Base-by-base conservation (phyloP, 2,329 filamentous ascomycete genomes). In the Arachnopeziza araneosa region DNA sequence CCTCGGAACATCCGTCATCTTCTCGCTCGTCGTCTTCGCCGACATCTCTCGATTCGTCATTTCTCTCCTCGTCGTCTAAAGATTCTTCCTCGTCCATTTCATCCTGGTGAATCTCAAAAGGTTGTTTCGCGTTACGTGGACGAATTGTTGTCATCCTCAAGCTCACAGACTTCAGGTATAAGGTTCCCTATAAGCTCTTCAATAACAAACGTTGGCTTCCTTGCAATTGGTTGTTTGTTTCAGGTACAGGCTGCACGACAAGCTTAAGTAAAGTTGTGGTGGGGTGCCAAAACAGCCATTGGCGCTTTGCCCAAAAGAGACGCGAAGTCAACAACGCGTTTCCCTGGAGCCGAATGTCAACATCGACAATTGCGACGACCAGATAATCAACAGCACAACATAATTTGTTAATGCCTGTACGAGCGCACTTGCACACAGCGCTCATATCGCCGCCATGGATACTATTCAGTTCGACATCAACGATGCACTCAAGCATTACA, bases 401-500 rank as follows among this genome's bases (percentile, higher is more conserved):
- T 50, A 49, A 51, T 62, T 61, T 56, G 56, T 66, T 65, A 48
- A 68, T 69, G 65, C 61, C 54, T 61, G 55, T 57, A 58, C 23
- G 48, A 56, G 50, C 50, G 61, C 58, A 58, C 60, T 56, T 22
- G 24, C 54, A 57, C 55, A 57, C 54, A 60, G 63, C 62, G 55
- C 63, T 56, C 50, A 55, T 53, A 54, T 62, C 63, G 58, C 71
- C 69, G 36, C 36, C 73, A 88, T 88, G 86, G 88, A 80, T 71
- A 89, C 89, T 79, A 83, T 92, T 73, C 83, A 88, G 71, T 99
- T 99, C 78, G 91, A 98, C 75, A 91, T 99, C 76, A 96, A 97
- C 75, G 89, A 96, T 79, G 91, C 92, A 66, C 88, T 98, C 75
- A 97, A 96, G 81, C 85, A 91, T 74, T 99, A 97, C 77, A 90